phyloP scores from a whole-genome alignment of 2,329 filamentous ascomycete species.

The Conoideocrella luteorostrata region DNA sequence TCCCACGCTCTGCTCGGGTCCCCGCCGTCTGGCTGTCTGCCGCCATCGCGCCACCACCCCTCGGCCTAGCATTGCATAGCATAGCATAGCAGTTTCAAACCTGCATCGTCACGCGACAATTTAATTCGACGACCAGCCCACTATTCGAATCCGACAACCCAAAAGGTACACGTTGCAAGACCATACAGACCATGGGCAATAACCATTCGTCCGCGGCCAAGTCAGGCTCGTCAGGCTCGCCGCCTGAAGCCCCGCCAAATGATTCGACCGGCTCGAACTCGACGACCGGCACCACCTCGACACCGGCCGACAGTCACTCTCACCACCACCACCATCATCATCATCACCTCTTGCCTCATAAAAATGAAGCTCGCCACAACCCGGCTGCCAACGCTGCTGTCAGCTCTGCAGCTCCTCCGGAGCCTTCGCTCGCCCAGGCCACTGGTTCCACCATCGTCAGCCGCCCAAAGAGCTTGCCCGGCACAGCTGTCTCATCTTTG shows the following conservation, averaged over 20 bases:
- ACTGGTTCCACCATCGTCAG: slow-evolving; percentile 48
- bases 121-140: background rate
- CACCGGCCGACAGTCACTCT: slow-evolving; percentile 3
- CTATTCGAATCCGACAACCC: background rate
- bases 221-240: slow-evolving; percentile 25
- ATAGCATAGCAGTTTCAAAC: too few species aligned
- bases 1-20: background rate
- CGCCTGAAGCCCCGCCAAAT: slow-evolving; percentile 13
- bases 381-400: slow-evolving; percentile 49
- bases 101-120: slow-evolving; percentile 7
- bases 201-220: slow-evolving; percentile 32
- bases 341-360: too few species aligned
- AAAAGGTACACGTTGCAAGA: slow-evolving; percentile 5
- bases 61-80: too few species aligned
- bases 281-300: slow-evolving; percentile 6
- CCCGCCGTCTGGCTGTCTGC: background rate
- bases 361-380: slow-evolving; percentile 38
- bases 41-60: background rate
- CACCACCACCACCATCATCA: slow-evolving; percentile 14
- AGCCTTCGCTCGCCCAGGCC: slow-evolving; percentile 55
- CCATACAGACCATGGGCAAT: slow-evolving; percentile 27
- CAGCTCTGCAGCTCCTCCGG: slow-evolving; percentile 52
- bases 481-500: slow-evolving; percentile 43
- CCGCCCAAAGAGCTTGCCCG: slow-evolving; percentile 39
- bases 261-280: slow-evolving; percentile 19